Conservation (phyloP, 2,329 filamentous ascomycete genomes). For the Paecilomyces formosus region DNA sequence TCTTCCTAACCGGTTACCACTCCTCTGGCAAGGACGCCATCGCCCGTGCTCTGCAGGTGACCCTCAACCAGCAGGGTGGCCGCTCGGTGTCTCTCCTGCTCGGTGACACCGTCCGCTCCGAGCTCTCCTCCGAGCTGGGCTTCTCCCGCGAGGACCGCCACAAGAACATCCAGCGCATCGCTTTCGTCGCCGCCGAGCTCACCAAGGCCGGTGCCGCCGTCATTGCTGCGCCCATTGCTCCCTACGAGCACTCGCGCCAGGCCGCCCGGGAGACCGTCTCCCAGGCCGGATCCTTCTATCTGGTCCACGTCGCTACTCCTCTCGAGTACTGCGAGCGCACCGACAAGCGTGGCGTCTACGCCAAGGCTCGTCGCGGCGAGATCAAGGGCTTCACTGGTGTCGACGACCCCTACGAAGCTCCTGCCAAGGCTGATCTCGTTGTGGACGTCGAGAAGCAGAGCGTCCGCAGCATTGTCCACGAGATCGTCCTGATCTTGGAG, state of each 20-base stretch:
- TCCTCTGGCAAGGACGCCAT: conserved; percentile 98
- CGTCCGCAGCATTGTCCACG: conserved; percentile 88
- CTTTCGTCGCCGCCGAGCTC: conserved; percentile 90
- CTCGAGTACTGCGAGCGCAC: conserved; percentile 93
- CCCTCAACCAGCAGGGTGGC: conserved; percentile 94
- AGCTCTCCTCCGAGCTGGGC: conserved; percentile 90
- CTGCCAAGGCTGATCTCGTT: conserved; percentile 70
- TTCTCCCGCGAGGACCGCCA: conserved; percentile 90
- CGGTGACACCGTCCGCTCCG: conserved; percentile 87
- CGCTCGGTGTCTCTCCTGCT: conserved; percentile 90
- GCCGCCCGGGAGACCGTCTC: conserved; percentile 71
- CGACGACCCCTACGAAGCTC: conserved; percentile 90
- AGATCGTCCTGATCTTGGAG: conserved; percentile 91
- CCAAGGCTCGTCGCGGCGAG: conserved; percentile 73
- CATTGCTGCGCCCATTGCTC: conserved; percentile 92
- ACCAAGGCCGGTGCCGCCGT: conserved; percentile 89
- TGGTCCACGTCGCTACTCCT: conserved; percentile 88
- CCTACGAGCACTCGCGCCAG: conserved; percentile 71
- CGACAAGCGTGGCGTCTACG: conserved; percentile 86
- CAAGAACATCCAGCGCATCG: conserved; percentile 91
- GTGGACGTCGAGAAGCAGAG: conserved; percentile 82
- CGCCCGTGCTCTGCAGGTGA: conserved; percentile 89
- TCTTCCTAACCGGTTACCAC: conserved; percentile 95
- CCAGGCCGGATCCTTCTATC: conserved; percentile 87
- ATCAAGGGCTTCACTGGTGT: conserved; percentile 98